Percentiles rank a stretch among this genome's conserved stretches.
Evolutionary conservation across 2,329 filamentous ascomycete species (phyloP).

Genomic region (Aureobasidium sp.): DNA sequence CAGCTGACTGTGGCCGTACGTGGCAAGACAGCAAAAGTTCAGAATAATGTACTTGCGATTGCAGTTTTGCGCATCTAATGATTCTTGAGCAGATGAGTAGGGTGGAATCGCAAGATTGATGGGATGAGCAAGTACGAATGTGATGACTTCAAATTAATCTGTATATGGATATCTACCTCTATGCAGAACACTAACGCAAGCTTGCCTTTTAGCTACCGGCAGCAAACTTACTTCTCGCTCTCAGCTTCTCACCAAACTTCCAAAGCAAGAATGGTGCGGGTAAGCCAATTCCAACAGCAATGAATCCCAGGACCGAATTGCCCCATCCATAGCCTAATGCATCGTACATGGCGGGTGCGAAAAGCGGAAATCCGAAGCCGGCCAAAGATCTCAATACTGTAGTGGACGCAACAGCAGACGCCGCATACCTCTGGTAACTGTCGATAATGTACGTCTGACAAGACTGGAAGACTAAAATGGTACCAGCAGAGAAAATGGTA

Average conservation of each 20-base stretch:
- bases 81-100: no score
- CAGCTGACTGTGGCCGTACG: no score
- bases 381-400: slow-evolving; percentile 50
- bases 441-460: slow-evolving; percentile 59
- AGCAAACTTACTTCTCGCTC: slow-evolving; percentile 18
- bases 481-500: slow-evolving; percentile 47
- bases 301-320: slow-evolving; percentile 48
- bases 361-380: slow-evolving; percentile 55
- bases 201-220: neutral
- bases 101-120: no score
- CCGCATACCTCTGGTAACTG: slow-evolving; percentile 41
- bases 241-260: slow-evolving; percentile 34
- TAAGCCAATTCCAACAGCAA: slow-evolving; percentile 46
- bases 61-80: no score
- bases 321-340: slow-evolving; percentile 44
- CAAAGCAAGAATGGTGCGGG: slow-evolving; percentile 42
- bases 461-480: slow-evolving; percentile 51
- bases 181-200: no score
- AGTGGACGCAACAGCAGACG: slow-evolving; percentile 47
- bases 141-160: neutral
- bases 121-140: no score
- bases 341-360: slow-evolving; percentile 47
- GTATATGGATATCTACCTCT: neutral
- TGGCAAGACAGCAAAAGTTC: no score
- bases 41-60: no score